phyloP scores from a whole-genome alignment of 148 eudicot genomes.

The Vaccinium darrowii region DNA sequence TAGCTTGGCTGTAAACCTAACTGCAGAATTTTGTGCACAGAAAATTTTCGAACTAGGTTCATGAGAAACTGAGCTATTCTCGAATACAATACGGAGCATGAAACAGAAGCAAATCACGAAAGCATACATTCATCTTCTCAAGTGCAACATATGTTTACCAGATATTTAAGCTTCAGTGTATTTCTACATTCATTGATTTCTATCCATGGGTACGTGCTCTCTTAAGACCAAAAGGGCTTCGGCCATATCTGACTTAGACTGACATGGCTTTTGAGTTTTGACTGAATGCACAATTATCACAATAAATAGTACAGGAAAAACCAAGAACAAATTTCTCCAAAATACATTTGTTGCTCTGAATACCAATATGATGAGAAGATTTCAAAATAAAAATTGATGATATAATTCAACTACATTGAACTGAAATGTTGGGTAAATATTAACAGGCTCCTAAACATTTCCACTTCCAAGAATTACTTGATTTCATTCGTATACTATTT shows the following conservation, averaged over 20 bases:
- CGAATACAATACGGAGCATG: neutral
- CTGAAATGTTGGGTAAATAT: neutral
- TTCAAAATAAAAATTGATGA: neutral
- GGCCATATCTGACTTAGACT: neutral
- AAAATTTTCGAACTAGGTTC: neutral
- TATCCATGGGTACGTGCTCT: neutral
- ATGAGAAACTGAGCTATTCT: neutral
- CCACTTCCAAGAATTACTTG: neutral
- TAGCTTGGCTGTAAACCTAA: slow-evolving; percentile 53
- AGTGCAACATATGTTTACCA: neutral
- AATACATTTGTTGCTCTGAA: neutral
- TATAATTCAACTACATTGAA: neutral
- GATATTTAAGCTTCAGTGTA: neutral
- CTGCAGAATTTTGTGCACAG: slow-evolving; percentile 32
- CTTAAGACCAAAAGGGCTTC: neutral
- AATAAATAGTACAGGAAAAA: neutral
- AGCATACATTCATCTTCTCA: neutral
- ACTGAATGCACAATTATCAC: neutral
- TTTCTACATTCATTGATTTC: neutral
- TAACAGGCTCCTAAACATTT: neutral
- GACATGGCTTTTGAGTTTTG: neutral
- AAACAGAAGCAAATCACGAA: neutral
- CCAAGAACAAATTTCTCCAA: neutral
- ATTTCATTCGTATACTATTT: neutral
- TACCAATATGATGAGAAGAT: neutral